These are phyloP conservation scores for Sutorius eximius DNA, from an alignment of 1,284 basidiomycete species.

Conservation along the genomic window DNA sequence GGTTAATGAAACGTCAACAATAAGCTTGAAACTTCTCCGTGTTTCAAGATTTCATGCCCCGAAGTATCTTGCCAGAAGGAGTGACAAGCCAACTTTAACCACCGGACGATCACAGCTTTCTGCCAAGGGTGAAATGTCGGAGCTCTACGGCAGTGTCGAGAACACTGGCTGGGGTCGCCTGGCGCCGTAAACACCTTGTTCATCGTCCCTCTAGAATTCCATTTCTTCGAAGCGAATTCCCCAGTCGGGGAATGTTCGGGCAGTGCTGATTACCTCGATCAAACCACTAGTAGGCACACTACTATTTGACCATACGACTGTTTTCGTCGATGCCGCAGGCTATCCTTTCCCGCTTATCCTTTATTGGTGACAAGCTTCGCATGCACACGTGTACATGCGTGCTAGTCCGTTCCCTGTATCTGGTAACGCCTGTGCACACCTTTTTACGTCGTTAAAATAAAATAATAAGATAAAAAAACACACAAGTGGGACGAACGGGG, in stretches of 20 bases:
- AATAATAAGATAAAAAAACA: neutral
- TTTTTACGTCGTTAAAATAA: constrained; percentile 29
- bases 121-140: neutral
- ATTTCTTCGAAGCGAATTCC: constrained; percentile 18
- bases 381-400: neutral
- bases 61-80: constrained; percentile 9
- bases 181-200: neutral
- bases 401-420: neutral
- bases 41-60: constrained; percentile 32
- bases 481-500: constrained; percentile 1
- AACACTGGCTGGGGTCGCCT: constrained; percentile 5
- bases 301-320: neutral
- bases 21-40: constrained; percentile 29
- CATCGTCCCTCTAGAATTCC: constrained; percentile 8
- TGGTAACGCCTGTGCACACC: constrained; percentile 6
- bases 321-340: constrained; percentile 8
- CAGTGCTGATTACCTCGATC: constrained; percentile 8
- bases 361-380: constrained; percentile 5
- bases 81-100: constrained; percentile 11
- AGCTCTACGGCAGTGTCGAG: constrained; percentile 26
- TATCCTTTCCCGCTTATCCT: constrained; percentile 5
- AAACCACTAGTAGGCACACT: constrained; percentile 5
- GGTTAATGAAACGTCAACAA: constrained; percentile 19
- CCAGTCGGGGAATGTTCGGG: neutral
- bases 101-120: neutral